Percentiles rank a stretch among this genome's conserved stretches.
phyloP scores from a whole-genome alignment of 2,329 filamentous ascomycete genomes.

The Mollisiaceae sp. region DNA sequence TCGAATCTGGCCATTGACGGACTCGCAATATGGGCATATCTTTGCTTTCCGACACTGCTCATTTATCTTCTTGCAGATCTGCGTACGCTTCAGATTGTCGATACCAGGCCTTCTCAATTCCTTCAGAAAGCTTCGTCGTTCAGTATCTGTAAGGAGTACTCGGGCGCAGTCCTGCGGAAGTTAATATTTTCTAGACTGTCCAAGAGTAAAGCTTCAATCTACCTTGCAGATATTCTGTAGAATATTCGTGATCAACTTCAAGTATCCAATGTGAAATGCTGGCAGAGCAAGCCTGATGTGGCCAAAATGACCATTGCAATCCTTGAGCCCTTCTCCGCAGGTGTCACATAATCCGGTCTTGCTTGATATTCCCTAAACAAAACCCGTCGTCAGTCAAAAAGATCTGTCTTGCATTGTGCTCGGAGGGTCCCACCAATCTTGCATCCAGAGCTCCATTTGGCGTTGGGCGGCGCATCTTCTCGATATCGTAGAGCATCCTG shows the following conservation, averaged over 20 bases:
- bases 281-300: constrained; percentile 90
- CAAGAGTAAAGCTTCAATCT: constrained; percentile 28
- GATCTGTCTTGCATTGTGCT: constrained; percentile 16
- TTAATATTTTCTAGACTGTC: constrained; percentile 25
- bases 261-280: constrained; percentile 93
- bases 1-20: constrained; percentile 88
- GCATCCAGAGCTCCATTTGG: constrained; percentile 86
- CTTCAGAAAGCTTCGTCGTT: constrained; percentile 77
- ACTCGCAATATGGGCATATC: constrained; percentile 78
- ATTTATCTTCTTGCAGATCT: constrained; percentile 86
- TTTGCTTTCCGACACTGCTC: constrained; percentile 89
- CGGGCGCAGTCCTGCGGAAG: constrained; percentile 71
- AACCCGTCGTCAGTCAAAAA: constrained; percentile 19
- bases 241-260: constrained; percentile 90
- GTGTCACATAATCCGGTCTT: constrained; percentile 82
- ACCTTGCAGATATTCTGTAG: constrained; percentile 94
- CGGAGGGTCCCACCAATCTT: constrained; percentile 62
- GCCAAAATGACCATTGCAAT: constrained; percentile 95
- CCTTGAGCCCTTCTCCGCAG: constrained; percentile 79
- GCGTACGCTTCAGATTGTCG: constrained; percentile 84
- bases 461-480: constrained; percentile 76
- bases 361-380: constrained; percentile 74
- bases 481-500: constrained; percentile 89
- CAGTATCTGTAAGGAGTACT: constrained; percentile 80
- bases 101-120: constrained; percentile 80